Base-by-base conservation (phyloP, 441 rosid genomes). In the Geranium incanum region DNA sequence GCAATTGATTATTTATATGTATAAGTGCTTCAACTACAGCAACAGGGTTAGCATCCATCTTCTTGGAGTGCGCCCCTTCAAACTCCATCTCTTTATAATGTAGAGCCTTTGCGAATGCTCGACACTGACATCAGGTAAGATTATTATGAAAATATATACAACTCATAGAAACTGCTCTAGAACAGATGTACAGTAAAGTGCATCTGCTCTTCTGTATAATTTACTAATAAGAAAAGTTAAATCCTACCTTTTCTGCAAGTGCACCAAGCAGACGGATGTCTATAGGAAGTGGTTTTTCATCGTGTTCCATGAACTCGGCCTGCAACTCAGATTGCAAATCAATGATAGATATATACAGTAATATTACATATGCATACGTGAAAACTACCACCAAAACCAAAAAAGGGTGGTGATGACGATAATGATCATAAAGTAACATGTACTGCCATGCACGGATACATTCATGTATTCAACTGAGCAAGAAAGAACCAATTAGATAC, bases 271-370 rank as follows among this genome's bases (percentile, higher is more conserved):
- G 93, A 76, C 99, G 97, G 73, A 96, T 96, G 82, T 96, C 99
- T 73, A 96, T 96, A 66, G 99, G 99, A 78, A 96, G 98, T 79
- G 91, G 97, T 76, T 88, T 96, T 82, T 96, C 99, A 75, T 90
- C 98, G 79, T 88, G 98, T 76, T 96, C 99, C 99, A 96, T 96
- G 85, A 96, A 93, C 84, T 96, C 99, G 45, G 99, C 99, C 99
- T 96, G 83, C 76, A 81, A 81, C 66, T 60, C 66, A 3, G 36
- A 28, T 50, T 62, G 66, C 11, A 36, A 62, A 62, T 62, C 36
- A 62, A 62, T 62, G 66, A 21, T 23, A 9, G 28, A 62, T 62
- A 50, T 9, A 3, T 50, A 50, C 1, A 9, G n/a, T 11, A 9
- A 0, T 9, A 11, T 48, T 3, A 11, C 12, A 48, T 11, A 39